These are phyloP conservation scores for Neurospora terricola DNA, from an alignment of 495 filamentous ascomycete species.

Conservation along the genomic window DNA sequence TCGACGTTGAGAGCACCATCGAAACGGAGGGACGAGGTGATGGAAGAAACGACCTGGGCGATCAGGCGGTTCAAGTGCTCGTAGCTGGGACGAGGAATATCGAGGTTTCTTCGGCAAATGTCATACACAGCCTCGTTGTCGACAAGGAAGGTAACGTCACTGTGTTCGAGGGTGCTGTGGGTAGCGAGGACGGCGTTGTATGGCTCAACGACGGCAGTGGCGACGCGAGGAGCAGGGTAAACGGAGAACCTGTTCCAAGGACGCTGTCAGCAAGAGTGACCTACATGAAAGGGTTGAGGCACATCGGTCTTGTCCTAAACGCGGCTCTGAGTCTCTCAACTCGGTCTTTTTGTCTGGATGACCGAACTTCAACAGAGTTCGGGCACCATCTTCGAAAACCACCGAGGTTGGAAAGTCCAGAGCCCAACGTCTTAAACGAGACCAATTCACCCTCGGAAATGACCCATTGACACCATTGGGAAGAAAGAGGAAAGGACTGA, in stretches of 20 bases:
- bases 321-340: not conserved
- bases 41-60: slow-evolving; percentile 84
- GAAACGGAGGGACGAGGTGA: slow-evolving; percentile 83
- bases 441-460: not conserved
- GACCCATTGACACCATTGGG: not conserved
- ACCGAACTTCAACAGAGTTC: not conserved
- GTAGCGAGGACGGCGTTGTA: slow-evolving; percentile 90
- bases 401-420: not conserved
- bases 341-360: not conserved
- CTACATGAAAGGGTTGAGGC: not conserved
- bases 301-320: not conserved
- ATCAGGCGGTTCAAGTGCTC: slow-evolving; percentile 88
- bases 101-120: slow-evolving; percentile 81
- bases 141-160: slow-evolving; percentile 86
- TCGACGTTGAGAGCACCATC: slow-evolving; percentile 89
- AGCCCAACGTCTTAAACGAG: not conserved
- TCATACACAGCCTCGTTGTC: slow-evolving; percentile 93
- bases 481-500: not conserved
- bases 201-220: slow-evolving; percentile 83
- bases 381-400: not conserved
- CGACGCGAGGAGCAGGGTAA: slow-evolving; percentile 77
- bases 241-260: slow-evolving; percentile 49
- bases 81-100: slow-evolving; percentile 76
- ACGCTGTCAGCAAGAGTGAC: not conserved
- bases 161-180: slow-evolving; percentile 89